These are phyloP conservation scores for Monilinia laxa DNA, from an alignment of 2,329 filamentous ascomycete species.

Conservation along the genomic window DNA sequence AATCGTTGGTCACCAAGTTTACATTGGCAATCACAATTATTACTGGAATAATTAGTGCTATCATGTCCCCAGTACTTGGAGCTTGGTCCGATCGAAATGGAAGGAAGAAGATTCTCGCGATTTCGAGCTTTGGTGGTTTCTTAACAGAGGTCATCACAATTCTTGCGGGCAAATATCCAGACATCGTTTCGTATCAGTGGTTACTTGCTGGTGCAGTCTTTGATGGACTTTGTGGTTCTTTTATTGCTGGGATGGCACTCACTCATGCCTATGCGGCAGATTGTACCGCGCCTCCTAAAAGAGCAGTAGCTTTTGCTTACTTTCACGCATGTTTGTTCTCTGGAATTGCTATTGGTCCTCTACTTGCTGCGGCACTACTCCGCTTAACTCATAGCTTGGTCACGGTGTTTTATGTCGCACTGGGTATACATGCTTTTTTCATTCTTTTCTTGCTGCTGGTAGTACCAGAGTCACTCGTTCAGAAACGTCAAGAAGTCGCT, in stretches of 20 bases:
- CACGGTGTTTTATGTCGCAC: conserved; percentile 78
- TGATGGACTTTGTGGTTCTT: conserved; percentile 85
- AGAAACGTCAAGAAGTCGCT: conserved; percentile 67
- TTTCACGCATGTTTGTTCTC: conserved; percentile 86
- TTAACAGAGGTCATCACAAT: conserved; percentile 74
- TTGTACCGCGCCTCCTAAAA: conserved; percentile 75
- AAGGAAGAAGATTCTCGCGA: conserved; percentile 68
- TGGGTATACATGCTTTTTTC: conserved; percentile 72
- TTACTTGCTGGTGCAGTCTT: conserved; percentile 73
- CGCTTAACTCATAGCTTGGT: conserved; percentile 72
- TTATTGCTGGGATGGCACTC: conserved; percentile 75
- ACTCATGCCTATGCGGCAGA: conserved; percentile 87
- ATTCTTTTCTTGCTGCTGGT: conserved; percentile 68
- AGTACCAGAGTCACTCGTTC: conserved; percentile 82
- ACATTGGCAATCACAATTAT: conserved; percentile 73
- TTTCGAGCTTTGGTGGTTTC: conserved; percentile 74
- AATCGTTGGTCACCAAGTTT: conserved; percentile 74
- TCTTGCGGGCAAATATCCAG: conserved; percentile 71
- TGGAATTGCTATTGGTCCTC: conserved; percentile 84
- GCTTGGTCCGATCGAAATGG: conserved; percentile 85
- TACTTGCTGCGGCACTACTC: conserved; percentile 77
- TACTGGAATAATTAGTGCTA: conserved; percentile 73
- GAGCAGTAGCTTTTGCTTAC: conserved; percentile 83
- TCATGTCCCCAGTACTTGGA: conserved; percentile 80
- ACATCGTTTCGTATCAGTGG: conserved; percentile 72